phyloP scores from a whole-genome alignment of 2,329 filamentous ascomycete species.

The Ophiostoma novo-ulmi region DNA sequence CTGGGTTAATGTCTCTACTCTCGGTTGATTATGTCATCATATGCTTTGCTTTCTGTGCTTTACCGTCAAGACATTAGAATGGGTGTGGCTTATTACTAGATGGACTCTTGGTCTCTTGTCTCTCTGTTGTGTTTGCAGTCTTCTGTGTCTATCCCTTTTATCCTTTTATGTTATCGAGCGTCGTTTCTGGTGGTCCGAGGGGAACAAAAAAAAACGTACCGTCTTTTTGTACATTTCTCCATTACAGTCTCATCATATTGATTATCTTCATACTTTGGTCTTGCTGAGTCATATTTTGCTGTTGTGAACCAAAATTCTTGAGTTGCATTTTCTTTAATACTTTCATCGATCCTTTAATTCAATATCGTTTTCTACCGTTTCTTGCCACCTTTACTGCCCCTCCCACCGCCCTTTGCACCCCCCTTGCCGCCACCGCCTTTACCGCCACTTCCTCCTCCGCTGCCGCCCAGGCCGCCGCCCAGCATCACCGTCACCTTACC shows the following conservation, averaged over 20 bases:
- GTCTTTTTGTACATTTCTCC: slow-evolving; percentile 8
- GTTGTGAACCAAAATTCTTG: background rate
- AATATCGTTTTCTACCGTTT: slow-evolving; percentile 13
- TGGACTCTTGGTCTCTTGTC: slow-evolving; percentile 1
- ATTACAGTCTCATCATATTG: slow-evolving; percentile 14
- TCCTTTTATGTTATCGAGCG: slow-evolving; percentile 14
- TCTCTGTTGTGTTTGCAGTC: slow-evolving; percentile 12
- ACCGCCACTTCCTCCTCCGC: slow-evolving; percentile 36
- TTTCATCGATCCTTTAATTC: background rate
- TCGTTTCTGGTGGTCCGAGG: slow-evolving; percentile 18
- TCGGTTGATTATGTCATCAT: background rate
- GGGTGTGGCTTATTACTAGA: slow-evolving; percentile 10
- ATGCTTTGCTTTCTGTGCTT: background rate
- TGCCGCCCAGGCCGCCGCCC: slow-evolving; percentile 45
- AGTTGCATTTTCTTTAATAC: background rate
- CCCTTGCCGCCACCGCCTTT: slow-evolving; percentile 34
- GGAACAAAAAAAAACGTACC: slow-evolving; percentile 18
- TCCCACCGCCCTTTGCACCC: slow-evolving; percentile 1
- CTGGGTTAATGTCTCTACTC: slow-evolving; percentile 58
- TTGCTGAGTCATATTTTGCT: background rate
- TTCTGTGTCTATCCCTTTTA: slow-evolving; percentile 16
- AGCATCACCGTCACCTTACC: slow-evolving; percentile 76
- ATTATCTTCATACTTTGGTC: slow-evolving; percentile 10
- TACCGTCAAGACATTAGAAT: slow-evolving; percentile 1
- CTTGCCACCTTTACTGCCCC: slow-evolving; percentile 16